Base-by-base conservation (phyloP, 2,329 filamentous ascomycete species). In the Colletotrichum orbiculare region DNA sequence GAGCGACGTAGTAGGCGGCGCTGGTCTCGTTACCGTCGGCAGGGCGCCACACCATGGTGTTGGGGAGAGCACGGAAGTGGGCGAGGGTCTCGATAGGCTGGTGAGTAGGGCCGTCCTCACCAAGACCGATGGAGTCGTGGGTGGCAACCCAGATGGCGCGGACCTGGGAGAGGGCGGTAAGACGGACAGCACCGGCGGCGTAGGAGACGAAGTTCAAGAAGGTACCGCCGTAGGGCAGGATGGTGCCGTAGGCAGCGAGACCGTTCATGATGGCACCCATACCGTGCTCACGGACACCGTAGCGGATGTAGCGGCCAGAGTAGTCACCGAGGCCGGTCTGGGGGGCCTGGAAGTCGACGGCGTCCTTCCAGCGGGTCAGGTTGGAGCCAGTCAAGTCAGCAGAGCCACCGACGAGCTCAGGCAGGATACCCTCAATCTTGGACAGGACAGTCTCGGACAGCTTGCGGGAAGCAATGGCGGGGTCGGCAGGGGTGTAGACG, bases 171-270 rank as follows among this genome's bases (percentile, higher is more conserved):
- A 99, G 88, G 45, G 96, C 90, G 42, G 94, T 97, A 67, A 99
- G 89, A 82, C 96, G 95, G 77, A 98, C 91, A 74, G 96, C 91
- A 82, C 96, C 96, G 71, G 96, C 94, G 72, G 93, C 95, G 80
- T 99, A 99, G 34, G 95, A 98, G 72, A 98, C 94, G 81, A 99
- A 99, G 91, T 98, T 99, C 73, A 99, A 87, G 90, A 99, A 99
- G 75, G 96, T 98, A 82, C 96, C 96, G 71, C 89, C 89, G 73
- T 94, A 97, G 72, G 96, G 96, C 77, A 99, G 91, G 76, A 97
- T 85, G 75, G 94, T 97, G 73, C 96, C 96, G 82, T 98, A 99
- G 69, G 94, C 96, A 70, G 94, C 89, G 66, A 99, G 86, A 83
- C 96, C 96, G 86, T 97, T 97, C 84, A 96, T 91, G 81, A 96